Conservation (phyloP, 2,329 filamentous ascomycete genomes). For the Trichoderma afroharzianum region DNA sequence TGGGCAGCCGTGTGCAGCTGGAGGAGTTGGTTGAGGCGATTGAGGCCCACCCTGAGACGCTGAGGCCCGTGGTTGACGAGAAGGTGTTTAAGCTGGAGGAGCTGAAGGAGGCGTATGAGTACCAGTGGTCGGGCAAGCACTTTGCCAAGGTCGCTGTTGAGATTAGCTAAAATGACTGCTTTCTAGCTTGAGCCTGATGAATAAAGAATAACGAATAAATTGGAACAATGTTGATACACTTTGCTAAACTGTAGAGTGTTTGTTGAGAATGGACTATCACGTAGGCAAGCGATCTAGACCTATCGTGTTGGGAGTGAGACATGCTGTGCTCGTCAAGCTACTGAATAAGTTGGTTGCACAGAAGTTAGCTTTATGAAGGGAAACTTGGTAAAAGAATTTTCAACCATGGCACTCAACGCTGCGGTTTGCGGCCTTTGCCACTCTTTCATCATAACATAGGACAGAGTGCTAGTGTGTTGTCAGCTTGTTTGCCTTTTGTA, state of each 20-base stretch:
- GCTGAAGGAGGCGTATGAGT: constrained; percentile 42
- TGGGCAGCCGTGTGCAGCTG: constrained; percentile 45
- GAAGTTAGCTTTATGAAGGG: neutral
- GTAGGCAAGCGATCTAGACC: neutral
- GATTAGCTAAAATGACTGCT: constrained; percentile 22
- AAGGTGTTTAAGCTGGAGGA: constrained; percentile 44
- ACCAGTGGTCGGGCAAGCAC: constrained; percentile 36
- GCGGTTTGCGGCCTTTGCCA: neutral
- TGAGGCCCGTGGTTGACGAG: constrained; percentile 40
- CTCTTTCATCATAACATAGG: neutral
- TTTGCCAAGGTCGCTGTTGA: constrained; percentile 38
- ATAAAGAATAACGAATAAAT: neutral
- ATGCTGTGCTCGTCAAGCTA: neutral
- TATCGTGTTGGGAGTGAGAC: neutral
- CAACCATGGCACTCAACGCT: neutral
- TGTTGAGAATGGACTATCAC: neutral
- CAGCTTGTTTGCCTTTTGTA: neutral
- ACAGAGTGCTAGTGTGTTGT: neutral
- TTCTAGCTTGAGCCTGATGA: neutral
- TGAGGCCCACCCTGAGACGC: constrained; percentile 42
- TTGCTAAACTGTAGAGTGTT: neutral
- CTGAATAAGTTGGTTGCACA: neutral
- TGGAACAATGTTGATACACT: neutral
- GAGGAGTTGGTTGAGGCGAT: constrained; percentile 51
- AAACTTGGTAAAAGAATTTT: neutral